Percentiles rank a stretch among this genome's conserved stretches.
These are phyloP conservation scores for Tulasnella sp. DNA, from an alignment of 768 basidiomycete species.

Conservation along the genomic window DNA sequence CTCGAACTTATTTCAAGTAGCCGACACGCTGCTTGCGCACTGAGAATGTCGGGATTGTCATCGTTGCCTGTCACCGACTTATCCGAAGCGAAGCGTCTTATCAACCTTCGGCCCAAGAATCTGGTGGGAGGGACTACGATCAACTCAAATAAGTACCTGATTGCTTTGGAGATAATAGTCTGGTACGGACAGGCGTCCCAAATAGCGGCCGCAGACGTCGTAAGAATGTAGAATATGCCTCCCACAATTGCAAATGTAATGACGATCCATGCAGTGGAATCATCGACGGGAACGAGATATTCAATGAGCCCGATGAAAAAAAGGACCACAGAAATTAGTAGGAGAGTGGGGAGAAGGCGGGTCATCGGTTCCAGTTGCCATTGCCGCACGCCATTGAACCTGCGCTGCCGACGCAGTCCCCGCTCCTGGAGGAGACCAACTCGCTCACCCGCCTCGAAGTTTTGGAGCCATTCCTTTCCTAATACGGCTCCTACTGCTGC, in stretches of 20 bases:
- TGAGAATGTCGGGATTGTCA: background rate
- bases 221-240: background rate
- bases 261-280: background rate
- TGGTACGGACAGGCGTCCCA: background rate
- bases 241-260: background rate
- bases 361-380: constrained; percentile 6
- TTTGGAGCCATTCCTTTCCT: constrained; percentile 24
- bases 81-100: too few species aligned
- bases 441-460: background rate
- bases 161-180: background rate
- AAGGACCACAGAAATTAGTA: constrained; percentile 9
- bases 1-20: background rate
- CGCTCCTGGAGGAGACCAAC: background rate
- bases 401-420: background rate
- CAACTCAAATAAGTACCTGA: constrained; percentile 36
- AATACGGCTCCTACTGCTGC: constrained; percentile 8
- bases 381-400: constrained; percentile 15
- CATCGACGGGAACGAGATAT: constrained; percentile 1
- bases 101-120: background rate
- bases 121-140: background rate
- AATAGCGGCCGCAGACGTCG: background rate
- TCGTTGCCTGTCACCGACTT: too few species aligned
- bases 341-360: constrained; percentile 12
- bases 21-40: background rate
- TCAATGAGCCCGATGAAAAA: constrained; percentile 11